phyloP scores from a whole-genome alignment of 139 green algal species.

The Parachlorella kessleri region DNA sequence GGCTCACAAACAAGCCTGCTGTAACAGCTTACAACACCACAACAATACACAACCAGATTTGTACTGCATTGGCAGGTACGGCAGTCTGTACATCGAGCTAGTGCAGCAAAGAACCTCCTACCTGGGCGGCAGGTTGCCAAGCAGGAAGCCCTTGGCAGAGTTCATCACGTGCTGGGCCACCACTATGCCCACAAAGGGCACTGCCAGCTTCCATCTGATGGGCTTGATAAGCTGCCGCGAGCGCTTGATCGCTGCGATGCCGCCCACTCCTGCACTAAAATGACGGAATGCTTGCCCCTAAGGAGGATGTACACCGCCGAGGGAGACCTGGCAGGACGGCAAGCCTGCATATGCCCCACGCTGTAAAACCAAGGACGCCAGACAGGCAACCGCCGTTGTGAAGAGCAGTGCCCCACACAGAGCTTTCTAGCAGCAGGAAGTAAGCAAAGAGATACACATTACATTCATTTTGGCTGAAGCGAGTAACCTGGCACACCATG shows the following conservation, averaged over 20 bases:
- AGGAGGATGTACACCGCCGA: too few species aligned
- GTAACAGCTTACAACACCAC: too few species aligned
- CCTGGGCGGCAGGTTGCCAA: constrained; percentile 20
- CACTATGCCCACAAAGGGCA: constrained; percentile 43
- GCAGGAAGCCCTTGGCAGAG: constrained; percentile 1
- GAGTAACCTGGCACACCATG: too few species aligned
- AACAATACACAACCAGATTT: not conserved
- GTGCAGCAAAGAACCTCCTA: not conserved
- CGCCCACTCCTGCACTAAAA: constrained; percentile 19
- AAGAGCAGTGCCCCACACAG: too few species aligned
- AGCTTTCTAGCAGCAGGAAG: not conserved
- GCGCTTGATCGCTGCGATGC: constrained; percentile 22
- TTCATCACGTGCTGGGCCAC: constrained; percentile 13
- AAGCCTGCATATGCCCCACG: too few species aligned
- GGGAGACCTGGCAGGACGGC: too few species aligned
- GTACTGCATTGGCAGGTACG: not conserved
- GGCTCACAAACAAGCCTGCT: too few species aligned
- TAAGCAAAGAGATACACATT: not conserved
- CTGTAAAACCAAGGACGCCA: too few species aligned
- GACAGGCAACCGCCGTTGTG: too few species aligned
- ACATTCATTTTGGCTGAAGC: too few species aligned
- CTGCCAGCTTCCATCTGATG: constrained; percentile 32
- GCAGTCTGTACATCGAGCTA: not conserved
- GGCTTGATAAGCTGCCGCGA: constrained; percentile 27
- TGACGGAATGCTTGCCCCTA: too few species aligned